These are phyloP conservation scores for Calonectria leucothoes DNA, from an alignment of 2,329 filamentous ascomycete genomes.

Conservation along the genomic window DNA sequence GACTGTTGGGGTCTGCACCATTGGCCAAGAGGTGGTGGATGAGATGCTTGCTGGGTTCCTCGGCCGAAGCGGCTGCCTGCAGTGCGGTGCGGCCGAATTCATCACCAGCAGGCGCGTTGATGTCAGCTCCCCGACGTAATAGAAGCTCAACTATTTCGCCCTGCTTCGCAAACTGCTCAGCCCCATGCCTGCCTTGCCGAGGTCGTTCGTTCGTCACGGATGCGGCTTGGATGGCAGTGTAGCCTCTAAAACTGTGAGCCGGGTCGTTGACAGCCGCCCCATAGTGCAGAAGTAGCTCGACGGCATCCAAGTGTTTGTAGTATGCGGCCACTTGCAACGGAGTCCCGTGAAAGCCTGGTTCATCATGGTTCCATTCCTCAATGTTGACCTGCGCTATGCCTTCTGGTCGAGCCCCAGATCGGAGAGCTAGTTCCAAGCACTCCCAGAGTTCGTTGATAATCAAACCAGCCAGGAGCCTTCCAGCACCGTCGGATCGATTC, in stretches of 20 bases:
- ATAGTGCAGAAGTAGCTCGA: not conserved
- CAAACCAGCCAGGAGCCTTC: not conserved
- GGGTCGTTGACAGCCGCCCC: not conserved
- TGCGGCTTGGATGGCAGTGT: not conserved
- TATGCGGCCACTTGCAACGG: not conserved
- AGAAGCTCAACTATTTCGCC: not conserved
- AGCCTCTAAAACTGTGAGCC: not conserved
- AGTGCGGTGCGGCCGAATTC: not conserved
- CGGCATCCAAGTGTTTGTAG: not conserved
- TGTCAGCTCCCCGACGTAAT: not conserved
- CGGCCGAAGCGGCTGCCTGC: not conserved
- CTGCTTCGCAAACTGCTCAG: not conserved
- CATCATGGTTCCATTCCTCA: not conserved
- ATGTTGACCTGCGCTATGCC: not conserved
- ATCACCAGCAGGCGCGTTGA: not conserved
- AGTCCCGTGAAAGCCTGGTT: not conserved
- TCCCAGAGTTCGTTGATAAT: not conserved
- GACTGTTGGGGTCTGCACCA: not conserved
- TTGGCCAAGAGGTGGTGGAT: not conserved
- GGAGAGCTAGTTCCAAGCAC: not conserved
- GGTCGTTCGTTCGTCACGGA: not conserved
- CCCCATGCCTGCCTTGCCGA: not conserved
- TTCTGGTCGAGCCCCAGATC: not conserved
- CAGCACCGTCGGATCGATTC: not conserved
- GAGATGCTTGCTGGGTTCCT: not conserved